These are phyloP conservation scores for Salix purpurea DNA, from an alignment of 345 rosid species.

Conservation along the genomic window DNA sequence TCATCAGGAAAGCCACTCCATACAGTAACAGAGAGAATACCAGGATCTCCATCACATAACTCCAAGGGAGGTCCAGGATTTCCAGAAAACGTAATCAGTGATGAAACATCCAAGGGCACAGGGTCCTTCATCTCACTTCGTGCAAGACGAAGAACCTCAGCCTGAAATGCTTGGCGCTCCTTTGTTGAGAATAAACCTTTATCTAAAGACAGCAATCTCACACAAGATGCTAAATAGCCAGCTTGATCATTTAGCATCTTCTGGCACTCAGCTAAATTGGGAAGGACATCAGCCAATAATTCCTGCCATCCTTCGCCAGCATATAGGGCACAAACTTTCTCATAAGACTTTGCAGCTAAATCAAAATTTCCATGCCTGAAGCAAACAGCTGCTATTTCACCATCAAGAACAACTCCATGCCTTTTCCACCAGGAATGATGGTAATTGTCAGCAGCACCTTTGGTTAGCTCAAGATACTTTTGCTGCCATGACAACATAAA, in stretches of 20 bases:
- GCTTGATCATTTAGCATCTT: constrained; percentile 89
- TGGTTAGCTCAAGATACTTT: constrained; percentile 80
- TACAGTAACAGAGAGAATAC: constrained; percentile 70
- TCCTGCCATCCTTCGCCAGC: constrained; percentile 99
- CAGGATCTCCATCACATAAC: constrained; percentile 96
- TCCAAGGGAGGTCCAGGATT: constrained; percentile 78
- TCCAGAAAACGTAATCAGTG: constrained; percentile 90
- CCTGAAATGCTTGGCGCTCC: constrained; percentile 92
- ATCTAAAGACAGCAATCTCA: constrained; percentile 82
- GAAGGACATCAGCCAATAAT: constrained; percentile 87
- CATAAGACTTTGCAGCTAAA: constrained; percentile 93
- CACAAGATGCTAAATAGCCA: constrained; percentile 90
- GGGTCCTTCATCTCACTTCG: constrained; percentile 92
- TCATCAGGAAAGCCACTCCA: constrained; percentile 99
- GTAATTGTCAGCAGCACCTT: constrained; percentile 96
- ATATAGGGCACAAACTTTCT: constrained; percentile 94
- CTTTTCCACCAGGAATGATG: constrained; percentile 99
- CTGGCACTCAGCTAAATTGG: constrained; percentile 93
- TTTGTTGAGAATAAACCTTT: constrained; percentile 70
- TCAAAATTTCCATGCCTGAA: constrained; percentile 84
- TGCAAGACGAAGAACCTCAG: constrained; percentile 82
- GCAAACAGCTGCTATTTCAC: constrained; percentile 94
- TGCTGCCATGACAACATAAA: constrained; percentile 48
- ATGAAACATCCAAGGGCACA: constrained; percentile 90
- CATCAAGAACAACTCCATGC: constrained; percentile 96